A percentile compares a stretch with the other conserved stretches of the same genome.
These are phyloP conservation scores for Medicago ruthenica DNA, from an alignment of 306 rosid species.

Conservation along the genomic window DNA sequence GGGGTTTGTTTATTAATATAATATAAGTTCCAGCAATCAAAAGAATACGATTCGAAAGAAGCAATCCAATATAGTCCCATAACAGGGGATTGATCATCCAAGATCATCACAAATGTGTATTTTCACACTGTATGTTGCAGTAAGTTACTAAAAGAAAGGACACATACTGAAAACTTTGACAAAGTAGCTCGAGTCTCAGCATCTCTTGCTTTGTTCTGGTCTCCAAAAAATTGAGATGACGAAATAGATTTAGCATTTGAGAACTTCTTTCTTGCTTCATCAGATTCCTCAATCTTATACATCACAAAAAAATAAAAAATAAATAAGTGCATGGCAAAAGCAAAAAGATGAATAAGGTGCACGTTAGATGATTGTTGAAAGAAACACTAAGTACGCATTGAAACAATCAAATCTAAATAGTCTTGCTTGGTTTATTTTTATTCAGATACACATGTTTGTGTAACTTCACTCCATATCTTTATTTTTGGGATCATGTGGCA, in stretches of 20 bases:
- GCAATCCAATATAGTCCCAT: slow-evolving; percentile 4
- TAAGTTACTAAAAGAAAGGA: slow-evolving; percentile 29
- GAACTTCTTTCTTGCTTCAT: slow-evolving; percentile 94
- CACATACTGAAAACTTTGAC: slow-evolving; percentile 83
- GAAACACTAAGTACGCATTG: neutral
- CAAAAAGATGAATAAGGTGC: neutral
- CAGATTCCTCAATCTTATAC: slow-evolving; percentile 70
- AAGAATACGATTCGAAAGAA: neutral
- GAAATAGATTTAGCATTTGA: slow-evolving; percentile 94
- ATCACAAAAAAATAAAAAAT: neutral
- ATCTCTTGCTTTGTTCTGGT: slow-evolving; percentile 69
- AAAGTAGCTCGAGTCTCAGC: slow-evolving; percentile 66
- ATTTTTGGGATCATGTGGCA: neutral
- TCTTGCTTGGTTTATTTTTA: neutral
- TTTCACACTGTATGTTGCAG: slow-evolving; percentile 10
- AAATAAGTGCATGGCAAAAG: neutral
- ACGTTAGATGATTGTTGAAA: slow-evolving; percentile 4
- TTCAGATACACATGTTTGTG: slow-evolving; percentile 8
- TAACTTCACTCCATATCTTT: neutral
- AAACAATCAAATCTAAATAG: slow-evolving; percentile 8
- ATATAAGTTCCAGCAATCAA: neutral
- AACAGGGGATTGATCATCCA: slow-evolving; percentile 26
- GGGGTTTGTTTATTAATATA: neutral
- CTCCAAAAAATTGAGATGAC: slow-evolving; percentile 91
- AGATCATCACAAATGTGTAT: neutral